Conservation (phyloP, 129 eudicot genomes). For the Pseudognaphalium luteoalbum region DNA sequence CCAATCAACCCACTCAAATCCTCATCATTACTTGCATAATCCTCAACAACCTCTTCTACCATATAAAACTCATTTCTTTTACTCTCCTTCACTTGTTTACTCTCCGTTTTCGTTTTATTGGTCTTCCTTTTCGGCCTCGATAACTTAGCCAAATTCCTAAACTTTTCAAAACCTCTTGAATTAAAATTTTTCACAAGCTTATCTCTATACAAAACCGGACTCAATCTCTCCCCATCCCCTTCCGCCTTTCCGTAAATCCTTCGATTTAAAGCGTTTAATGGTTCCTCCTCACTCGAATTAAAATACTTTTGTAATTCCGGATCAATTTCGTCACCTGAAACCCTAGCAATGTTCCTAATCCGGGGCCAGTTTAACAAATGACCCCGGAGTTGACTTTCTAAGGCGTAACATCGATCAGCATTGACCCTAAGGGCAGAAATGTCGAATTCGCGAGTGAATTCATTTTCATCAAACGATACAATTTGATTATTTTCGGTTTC, state of each 20-base stretch:
- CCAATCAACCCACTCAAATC: conserved; percentile 75
- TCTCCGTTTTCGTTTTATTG: conserved; percentile 34
- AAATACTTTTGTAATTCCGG: conserved; percentile 36
- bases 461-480: conserved; percentile 45
- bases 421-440: conserved; percentile 77
- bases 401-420: conserved; percentile 57
- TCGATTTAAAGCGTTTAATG: conserved; percentile 34
- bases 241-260: conserved; percentile 60
- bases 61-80: conserved; percentile 40
- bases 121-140: conserved; percentile 73
- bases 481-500: background rate
- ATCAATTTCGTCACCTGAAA: conserved; percentile 82
- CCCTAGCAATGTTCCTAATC: conserved; percentile 77
- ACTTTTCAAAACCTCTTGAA: conserved; percentile 61
- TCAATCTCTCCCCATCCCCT: conserved; percentile 68
- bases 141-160: conserved; percentile 75
- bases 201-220: conserved; percentile 59
- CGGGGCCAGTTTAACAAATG: conserved; percentile 94
- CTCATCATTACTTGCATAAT: conserved; percentile 25
- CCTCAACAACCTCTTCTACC: conserved; percentile 53
- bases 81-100: conserved; percentile 21
- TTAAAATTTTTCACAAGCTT: conserved; percentile 61
- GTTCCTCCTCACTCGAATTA: conserved; percentile 25
- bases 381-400: conserved; percentile 78
- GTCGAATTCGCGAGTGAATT: conserved; percentile 64